Evolutionary conservation across 495 filamentous ascomycete genomes (phyloP).

Genomic region (Stereocaulon alpinum): DNA sequence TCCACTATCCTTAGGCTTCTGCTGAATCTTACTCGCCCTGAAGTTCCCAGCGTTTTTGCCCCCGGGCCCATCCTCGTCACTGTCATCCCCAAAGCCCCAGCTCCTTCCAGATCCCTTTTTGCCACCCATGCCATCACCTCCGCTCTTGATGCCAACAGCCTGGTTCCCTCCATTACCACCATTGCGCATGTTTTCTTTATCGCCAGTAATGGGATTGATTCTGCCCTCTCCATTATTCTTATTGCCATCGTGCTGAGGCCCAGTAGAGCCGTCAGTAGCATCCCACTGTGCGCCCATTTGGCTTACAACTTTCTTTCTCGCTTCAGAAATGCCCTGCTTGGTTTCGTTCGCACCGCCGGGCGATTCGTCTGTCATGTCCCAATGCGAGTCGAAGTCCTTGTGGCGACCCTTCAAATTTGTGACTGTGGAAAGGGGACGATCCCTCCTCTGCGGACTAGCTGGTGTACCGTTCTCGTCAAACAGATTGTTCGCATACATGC

Average conservation of each 20-base stretch:
- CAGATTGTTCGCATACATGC: constrained; percentile 68
- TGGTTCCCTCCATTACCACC: constrained; percentile 12
- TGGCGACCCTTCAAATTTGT: constrained; percentile 55
- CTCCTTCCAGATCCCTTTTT: constrained; percentile 43
- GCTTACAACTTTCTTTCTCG: constrained; percentile 21
- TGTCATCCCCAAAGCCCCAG: constrained; percentile 53
- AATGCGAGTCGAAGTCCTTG: constrained; percentile 68
- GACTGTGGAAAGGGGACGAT: constrained; percentile 43
- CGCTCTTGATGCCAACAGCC: constrained; percentile 43
- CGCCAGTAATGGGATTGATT: constrained; percentile 6
- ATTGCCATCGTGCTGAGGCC: constrained; percentile 21
- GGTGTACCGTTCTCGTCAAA: constrained; percentile 45
- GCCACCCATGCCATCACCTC: constrained; percentile 68
- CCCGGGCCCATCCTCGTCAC: constrained; percentile 33
- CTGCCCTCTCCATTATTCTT: constrained; percentile 24
- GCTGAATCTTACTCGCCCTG: constrained; percentile 30
- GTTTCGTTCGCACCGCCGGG: constrained; percentile 36
- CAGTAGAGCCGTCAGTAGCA: constrained; percentile 20
- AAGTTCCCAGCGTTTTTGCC: constrained; percentile 31
- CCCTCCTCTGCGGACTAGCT: constrained; percentile 26
- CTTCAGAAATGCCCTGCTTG: constrained; percentile 27
- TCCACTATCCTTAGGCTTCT: constrained; percentile 19
- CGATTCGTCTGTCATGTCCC: constrained; percentile 54
- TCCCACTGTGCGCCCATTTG: constrained; percentile 19
- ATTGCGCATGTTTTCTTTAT: constrained; percentile 24